Evolutionary conservation across 345 rosid genomes (phyloP).

Genomic region (Euphorbia lathyris): DNA sequence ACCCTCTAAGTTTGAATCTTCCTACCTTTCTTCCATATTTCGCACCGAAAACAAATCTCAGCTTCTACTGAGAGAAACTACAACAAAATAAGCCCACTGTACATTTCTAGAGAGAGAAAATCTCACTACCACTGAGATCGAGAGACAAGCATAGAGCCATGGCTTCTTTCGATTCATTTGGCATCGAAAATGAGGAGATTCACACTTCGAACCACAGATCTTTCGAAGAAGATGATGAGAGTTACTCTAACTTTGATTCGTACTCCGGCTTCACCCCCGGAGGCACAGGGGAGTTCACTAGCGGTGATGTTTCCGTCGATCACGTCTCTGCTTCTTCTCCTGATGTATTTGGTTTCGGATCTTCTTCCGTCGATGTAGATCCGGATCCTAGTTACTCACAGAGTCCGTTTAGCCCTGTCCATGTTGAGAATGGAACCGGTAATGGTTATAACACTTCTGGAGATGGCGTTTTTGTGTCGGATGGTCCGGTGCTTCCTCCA

Average conservation of each 20-base stretch:
- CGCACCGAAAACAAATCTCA: neutral
- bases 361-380: conserved; percentile 33
- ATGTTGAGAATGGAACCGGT: conserved; percentile 53
- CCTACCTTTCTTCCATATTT: neutral
- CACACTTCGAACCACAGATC: conserved; percentile 32
- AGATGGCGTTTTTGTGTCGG: conserved; percentile 42
- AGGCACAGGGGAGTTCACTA: too few relatives aligned
- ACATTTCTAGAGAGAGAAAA: neutral
- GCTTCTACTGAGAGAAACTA: neutral
- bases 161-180: conserved; percentile 53
- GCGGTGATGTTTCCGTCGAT: conserved; percentile 43
- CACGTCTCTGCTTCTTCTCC: conserved; percentile 38
- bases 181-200: conserved; percentile 39
- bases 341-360: conserved; percentile 47
- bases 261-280: conserved; percentile 31
- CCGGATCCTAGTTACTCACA: conserved; percentile 43
- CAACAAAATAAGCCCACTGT: neutral
- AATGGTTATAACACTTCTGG: conserved; percentile 36
- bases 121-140: neutral
- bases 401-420: conserved; percentile 46
- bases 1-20: conserved; percentile 7
- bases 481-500: conserved; percentile 72
- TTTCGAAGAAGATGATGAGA: conserved; percentile 42
- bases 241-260: conserved; percentile 48
- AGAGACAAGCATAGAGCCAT: conserved; percentile 16